Percentiles rank a stretch among this genome's conserved stretches.
Evolutionary conservation across 148 eudicot genomes (phyloP).

Genomic region (Nyssa sinensis): DNA sequence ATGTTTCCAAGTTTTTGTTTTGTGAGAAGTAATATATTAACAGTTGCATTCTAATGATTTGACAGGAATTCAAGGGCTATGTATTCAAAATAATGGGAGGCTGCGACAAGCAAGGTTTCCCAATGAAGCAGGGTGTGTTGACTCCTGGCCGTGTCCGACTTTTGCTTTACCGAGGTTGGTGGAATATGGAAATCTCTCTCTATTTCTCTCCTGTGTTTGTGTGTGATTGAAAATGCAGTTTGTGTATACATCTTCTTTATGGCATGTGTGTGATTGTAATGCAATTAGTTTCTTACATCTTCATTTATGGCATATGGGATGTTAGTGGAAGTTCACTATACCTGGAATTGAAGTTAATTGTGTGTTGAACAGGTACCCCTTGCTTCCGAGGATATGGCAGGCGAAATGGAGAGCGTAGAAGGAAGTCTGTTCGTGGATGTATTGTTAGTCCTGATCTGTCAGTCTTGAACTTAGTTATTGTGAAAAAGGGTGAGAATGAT

Average conservation of each 20-base stretch:
- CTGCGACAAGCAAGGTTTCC: slow-evolving; percentile 81
- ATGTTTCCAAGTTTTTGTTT: background rate
- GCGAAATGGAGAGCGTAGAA: slow-evolving; percentile 78
- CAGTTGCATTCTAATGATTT: background rate
- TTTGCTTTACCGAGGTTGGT: slow-evolving; percentile 37
- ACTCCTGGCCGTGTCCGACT: slow-evolving; percentile 74
- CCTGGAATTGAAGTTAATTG: background rate
- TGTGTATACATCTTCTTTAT: background rate
- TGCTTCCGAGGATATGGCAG: slow-evolving; percentile 88
- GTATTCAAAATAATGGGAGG: slow-evolving; percentile 79
- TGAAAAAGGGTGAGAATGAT: slow-evolving; percentile 87
- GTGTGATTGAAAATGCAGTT: background rate
- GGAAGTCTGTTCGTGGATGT: slow-evolving; percentile 89
- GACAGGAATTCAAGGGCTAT: slow-evolving; percentile 71
- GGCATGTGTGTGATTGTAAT: no score
- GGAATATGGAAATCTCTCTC: background rate
- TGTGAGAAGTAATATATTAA: background rate
- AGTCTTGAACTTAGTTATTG: slow-evolving; percentile 80
- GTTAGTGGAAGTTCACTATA: no score
- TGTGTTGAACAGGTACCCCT: slow-evolving; percentile 52
- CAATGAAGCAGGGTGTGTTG: slow-evolving; percentile 83
- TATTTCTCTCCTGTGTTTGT: background rate
- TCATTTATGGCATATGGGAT: no score
- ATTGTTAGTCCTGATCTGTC: slow-evolving; percentile 82
- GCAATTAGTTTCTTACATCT: no score